phyloP scores from a whole-genome alignment of 2,329 filamentous ascomycete species.

The Nigrospora osmanthi region DNA sequence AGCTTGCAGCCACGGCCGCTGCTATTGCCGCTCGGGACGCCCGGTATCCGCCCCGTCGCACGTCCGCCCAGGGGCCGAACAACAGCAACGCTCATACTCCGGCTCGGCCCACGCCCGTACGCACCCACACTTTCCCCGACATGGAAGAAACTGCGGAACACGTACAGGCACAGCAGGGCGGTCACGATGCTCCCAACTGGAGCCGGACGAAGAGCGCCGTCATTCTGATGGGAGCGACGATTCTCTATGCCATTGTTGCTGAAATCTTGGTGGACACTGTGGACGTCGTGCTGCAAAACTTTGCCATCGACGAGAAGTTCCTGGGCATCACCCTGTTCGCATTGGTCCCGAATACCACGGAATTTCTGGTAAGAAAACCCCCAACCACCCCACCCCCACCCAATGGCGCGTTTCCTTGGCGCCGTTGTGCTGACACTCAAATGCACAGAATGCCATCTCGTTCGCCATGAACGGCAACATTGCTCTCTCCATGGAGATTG shows the following conservation, averaged over 20 bases:
- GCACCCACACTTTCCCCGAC: slow-evolving; percentile 31
- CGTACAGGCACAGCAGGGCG: slow-evolving; percentile 45
- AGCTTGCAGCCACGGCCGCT: slow-evolving; percentile 87
- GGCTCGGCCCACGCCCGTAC: slow-evolving; percentile 20
- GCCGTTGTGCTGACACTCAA: no score
- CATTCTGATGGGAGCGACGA: slow-evolving; percentile 79
- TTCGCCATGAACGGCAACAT: slow-evolving; percentile 99
- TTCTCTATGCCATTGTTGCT: slow-evolving; percentile 93
- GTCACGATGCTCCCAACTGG: slow-evolving; percentile 99
- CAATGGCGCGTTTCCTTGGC: background rate
- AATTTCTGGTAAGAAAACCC: slow-evolving; percentile 68
- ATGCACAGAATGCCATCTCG: slow-evolving; percentile 78
- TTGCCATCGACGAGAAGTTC: slow-evolving; percentile 94
- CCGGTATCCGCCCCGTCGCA: slow-evolving; percentile 27
- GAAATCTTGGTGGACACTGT: slow-evolving; percentile 97
- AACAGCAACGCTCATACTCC: slow-evolving; percentile 11
- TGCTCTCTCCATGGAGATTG: slow-evolving; percentile 97
- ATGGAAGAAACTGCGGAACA: slow-evolving; percentile 39
- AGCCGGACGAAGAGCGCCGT: slow-evolving; percentile 83
- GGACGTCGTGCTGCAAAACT: slow-evolving; percentile 85
- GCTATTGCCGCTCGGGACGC: slow-evolving; percentile 79
- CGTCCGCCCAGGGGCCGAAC: slow-evolving; percentile 22
- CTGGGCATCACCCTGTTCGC: slow-evolving; percentile 94
- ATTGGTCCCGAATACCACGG: slow-evolving; percentile 93
- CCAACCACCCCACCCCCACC: slow-evolving; percentile 1